These are phyloP conservation scores for Termitomyces heimii DNA, from an alignment of 768 basidiomycete genomes.

Conservation along the genomic window DNA sequence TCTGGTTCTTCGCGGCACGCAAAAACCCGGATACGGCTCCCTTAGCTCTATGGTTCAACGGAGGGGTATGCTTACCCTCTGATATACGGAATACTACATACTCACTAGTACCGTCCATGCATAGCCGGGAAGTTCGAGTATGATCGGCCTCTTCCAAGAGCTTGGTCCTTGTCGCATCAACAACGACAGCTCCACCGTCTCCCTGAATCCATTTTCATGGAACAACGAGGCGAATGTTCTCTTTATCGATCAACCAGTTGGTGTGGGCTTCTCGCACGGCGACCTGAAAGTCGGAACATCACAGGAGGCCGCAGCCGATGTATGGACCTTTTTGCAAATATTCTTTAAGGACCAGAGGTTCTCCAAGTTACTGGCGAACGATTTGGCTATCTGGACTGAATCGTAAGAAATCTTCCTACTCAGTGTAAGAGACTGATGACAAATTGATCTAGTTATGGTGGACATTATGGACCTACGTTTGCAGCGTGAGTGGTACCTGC, in stretches of 20 bases:
- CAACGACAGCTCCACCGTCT: constrained; percentile 44
- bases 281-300: constrained; percentile 43
- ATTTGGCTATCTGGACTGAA: constrained; percentile 60
- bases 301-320: constrained; percentile 44
- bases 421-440: background rate
- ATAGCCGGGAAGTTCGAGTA: constrained; percentile 50
- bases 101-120: background rate
- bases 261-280: constrained; percentile 60
- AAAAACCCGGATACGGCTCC: constrained; percentile 55
- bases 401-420: constrained; percentile 30
- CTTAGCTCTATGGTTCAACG: constrained; percentile 65
- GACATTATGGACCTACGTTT: constrained; percentile 66
- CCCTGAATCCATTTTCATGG: constrained; percentile 52
- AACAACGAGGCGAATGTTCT: constrained; percentile 51
- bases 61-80: constrained; percentile 32
- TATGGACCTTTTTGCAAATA: constrained; percentile 62
- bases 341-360: constrained; percentile 53
- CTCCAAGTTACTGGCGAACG: constrained; percentile 34
- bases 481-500: constrained; percentile 35
- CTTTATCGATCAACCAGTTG: constrained; percentile 62
- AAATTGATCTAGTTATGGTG: constrained; percentile 41
- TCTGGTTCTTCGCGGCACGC: constrained; percentile 67
- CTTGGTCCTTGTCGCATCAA: constrained; percentile 67
- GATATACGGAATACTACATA: background rate
- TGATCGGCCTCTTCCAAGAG: constrained; percentile 69